phyloP scores from a whole-genome alignment of 139 green algal species.

The Chlorella sp. region DNA sequence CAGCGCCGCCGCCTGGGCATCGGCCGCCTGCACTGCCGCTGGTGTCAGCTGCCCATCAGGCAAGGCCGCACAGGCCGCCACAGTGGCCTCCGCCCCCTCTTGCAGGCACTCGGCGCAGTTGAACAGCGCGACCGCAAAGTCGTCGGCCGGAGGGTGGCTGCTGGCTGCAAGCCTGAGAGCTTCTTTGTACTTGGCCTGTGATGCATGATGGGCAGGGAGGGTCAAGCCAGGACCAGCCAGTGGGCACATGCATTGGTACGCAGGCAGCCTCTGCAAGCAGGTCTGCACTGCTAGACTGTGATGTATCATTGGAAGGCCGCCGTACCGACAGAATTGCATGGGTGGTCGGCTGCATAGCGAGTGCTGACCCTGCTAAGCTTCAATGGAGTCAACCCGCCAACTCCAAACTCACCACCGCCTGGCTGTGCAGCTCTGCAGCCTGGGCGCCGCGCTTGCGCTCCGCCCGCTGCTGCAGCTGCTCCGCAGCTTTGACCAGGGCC shows the following conservation, averaged over 20 bases:
- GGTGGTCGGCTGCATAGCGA: neutral
- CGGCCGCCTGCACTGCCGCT: constrained; percentile 11
- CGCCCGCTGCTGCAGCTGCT: constrained; percentile 68
- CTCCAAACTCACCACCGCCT: constrained; percentile 50
- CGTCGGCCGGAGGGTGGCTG: neutral
- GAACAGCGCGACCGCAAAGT: neutral
- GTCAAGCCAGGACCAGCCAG: too few relatives aligned
- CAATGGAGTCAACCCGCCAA: too few relatives aligned
- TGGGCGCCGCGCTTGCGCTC: constrained; percentile 59
- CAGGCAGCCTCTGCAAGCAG: too few relatives aligned
- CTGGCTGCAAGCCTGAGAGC: neutral
- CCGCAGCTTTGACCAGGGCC: constrained; percentile 28
- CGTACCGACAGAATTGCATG: too few relatives aligned
- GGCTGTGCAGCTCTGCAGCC: constrained; percentile 46
- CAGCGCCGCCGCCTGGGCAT: constrained; percentile 31
- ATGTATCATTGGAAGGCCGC: too few relatives aligned
- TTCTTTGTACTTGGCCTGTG: constrained; percentile 37
- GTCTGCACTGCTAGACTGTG: too few relatives aligned
- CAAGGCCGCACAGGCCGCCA: constrained; percentile 25
- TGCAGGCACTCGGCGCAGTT: constrained; percentile 23
- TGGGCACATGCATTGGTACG: too few relatives aligned
- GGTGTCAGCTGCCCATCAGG: constrained; percentile 44
- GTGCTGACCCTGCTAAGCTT: too few relatives aligned
- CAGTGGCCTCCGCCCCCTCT: constrained; percentile 47
- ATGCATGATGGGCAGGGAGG: too few relatives aligned